Conservation (phyloP, 1,284 basidiomycete genomes). For the Melampsora americana region DNA sequence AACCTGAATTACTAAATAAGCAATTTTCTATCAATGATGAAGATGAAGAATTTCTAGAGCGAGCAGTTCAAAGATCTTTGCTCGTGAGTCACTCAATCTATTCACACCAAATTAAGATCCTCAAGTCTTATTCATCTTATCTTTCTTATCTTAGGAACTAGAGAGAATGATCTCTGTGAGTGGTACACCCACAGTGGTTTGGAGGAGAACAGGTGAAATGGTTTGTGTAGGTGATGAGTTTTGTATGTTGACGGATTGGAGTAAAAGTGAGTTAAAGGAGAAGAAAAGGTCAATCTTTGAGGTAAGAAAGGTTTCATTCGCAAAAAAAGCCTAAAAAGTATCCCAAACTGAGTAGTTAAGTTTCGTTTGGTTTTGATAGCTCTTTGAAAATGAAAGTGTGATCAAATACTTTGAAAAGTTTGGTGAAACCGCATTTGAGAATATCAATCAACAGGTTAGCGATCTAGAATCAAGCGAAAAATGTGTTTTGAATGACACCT, state of each 20-base stretch:
- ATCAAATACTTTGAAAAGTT: conserved; percentile 26
- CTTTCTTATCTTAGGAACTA: conserved; percentile 67
- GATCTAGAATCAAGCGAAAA: background rate
- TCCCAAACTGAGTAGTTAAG: background rate
- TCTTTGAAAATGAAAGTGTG: conserved; percentile 34
- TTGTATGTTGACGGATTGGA: conserved; percentile 86
- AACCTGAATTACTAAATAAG: background rate
- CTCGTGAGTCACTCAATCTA: background rate
- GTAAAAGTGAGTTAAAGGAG: conserved; percentile 73
- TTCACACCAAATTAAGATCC: no score
- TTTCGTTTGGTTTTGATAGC: background rate
- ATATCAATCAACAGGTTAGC: background rate
- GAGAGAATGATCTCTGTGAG: conserved; percentile 95
- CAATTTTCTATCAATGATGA: conserved; percentile 5
- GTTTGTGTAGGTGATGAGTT: conserved; percentile 95
- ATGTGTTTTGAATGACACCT: background rate
- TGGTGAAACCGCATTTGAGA: background rate
- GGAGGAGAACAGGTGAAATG: conserved; percentile 95
- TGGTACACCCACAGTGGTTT: conserved; percentile 98
- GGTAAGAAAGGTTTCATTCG: conserved; percentile 56
- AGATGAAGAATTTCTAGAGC: background rate
- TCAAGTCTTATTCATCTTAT: no score
- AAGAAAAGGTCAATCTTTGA: conserved; percentile 82
- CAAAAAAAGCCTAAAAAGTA: no score
- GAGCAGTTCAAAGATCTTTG: background rate